Conservation (phyloP, 2,329 filamentous ascomycete species). For the Trichocomaceae sp. region DNA sequence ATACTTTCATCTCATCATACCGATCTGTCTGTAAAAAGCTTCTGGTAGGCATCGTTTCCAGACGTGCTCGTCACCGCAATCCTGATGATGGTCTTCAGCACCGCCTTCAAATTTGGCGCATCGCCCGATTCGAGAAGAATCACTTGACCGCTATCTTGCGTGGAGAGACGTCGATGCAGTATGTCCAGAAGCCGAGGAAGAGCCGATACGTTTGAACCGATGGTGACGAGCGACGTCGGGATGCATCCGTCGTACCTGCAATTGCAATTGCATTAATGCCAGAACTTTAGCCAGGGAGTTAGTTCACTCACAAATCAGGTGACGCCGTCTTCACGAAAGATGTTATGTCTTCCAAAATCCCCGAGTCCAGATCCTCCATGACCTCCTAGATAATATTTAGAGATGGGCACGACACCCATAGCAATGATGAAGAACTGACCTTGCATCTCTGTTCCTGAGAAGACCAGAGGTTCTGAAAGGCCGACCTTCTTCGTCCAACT, state of each 20-base stretch:
- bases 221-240: slow-evolving; percentile 37
- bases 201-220: slow-evolving; percentile 39
- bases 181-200: slow-evolving; percentile 33
- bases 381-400: slow-evolving; percentile 22
- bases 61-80: slow-evolving; percentile 33
- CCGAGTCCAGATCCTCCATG: slow-evolving; percentile 34
- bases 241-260: slow-evolving; percentile 36
- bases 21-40: slow-evolving; percentile 33
- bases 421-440: slow-evolving; percentile 18
- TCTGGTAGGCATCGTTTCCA: slow-evolving; percentile 34
- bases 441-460: slow-evolving; percentile 35
- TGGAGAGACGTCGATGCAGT: slow-evolving; percentile 30
- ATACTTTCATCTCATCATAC: slow-evolving; percentile 17
- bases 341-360: slow-evolving; percentile 32
- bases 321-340: slow-evolving; percentile 32
- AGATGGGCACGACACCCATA: background rate
- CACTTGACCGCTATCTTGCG: slow-evolving; percentile 28
- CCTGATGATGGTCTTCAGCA: slow-evolving; percentile 42
- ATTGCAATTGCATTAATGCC: background rate
- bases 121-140: slow-evolving; percentile 40
- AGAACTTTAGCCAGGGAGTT: slow-evolving; percentile 17
- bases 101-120: slow-evolving; percentile 40
- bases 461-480: slow-evolving; percentile 36
- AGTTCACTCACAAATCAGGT: slow-evolving; percentile 33
- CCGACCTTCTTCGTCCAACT: slow-evolving; percentile 29